A percentile compares a stretch with the other conserved stretches of the same genome.
phyloP scores from a whole-genome alignment of 2,329 filamentous ascomycete genomes.

The Ophiostoma sp. region DNA sequence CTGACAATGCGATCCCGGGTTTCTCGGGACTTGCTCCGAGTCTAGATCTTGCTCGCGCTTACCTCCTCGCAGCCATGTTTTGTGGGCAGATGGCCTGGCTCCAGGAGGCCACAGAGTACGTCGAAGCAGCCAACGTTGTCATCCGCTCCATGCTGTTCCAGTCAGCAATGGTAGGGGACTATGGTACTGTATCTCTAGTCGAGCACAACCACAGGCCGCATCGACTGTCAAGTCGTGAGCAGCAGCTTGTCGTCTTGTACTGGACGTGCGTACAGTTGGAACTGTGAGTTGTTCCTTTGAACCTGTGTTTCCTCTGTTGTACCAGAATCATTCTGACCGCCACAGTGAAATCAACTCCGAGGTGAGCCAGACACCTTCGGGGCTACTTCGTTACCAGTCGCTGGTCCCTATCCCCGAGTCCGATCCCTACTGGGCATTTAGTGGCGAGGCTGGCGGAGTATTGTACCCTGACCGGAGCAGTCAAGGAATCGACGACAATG shows the following conservation, averaged over 20 bases:
- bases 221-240: slow-evolving; percentile 17
- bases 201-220: slow-evolving; percentile 18
- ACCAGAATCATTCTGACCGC: neutral
- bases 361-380: slow-evolving; percentile 15
- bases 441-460: neutral
- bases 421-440: neutral
- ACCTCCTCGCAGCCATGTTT: slow-evolving; percentile 24
- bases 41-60: slow-evolving; percentile 23
- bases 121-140: slow-evolving; percentile 17
- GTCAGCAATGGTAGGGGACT: neutral
- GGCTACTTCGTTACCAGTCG: slow-evolving; percentile 22
- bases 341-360: slow-evolving; percentile 23
- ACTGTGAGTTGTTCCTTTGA: slow-evolving; percentile 19
- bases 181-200: slow-evolving; percentile 16
- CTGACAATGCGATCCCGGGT: neutral
- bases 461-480: neutral
- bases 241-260: slow-evolving; percentile 22
- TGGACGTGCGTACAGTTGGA: slow-evolving; percentile 26
- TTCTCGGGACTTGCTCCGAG: neutral
- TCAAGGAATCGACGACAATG: neutral
- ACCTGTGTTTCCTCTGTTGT: neutral
- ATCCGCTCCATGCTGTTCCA: slow-evolving; percentile 19
- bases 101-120: slow-evolving; percentile 19
- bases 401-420: slow-evolving; percentile 20
- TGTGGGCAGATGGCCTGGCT: slow-evolving; percentile 24